Base-by-base conservation (phyloP, 352 stramenopile species). In the Blastocystis sp. region DNA sequence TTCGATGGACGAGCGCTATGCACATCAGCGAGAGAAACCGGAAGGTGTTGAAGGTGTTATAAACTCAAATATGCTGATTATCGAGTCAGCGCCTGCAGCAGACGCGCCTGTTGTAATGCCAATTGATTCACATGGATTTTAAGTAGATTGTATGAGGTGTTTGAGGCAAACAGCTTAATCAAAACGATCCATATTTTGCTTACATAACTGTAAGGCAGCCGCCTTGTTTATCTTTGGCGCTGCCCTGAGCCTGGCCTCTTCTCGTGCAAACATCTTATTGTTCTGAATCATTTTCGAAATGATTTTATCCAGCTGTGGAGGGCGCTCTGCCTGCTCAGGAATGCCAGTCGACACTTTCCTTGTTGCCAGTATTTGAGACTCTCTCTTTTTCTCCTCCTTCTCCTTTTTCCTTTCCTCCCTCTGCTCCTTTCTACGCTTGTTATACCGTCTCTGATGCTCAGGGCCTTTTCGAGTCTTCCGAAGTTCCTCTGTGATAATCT, bases 141-240 rank as follows among this genome's bases (percentile, higher is more conserved):
- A 59, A n/a, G 11, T n/a, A n/a, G 13, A 23, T 77, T 34, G 13
- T 23, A 9, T 77, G 9, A 20, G 29, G n/a, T 77, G 66, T 77
- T 77, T 77, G 66, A 56, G 20, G 43, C 23, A 76, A 76, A 76
- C 37, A 76, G 66, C n/a, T 13, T 15, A 76, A 80, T 80, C 70
- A 41, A 80, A 80, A 9, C 70, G 70, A 34, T 45, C 55, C 70
- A 80, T 80, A 26, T 80, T 62, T 11, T 64, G 70, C 0, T 53
- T 45, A 64, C 70, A 80, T 5, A 63, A 7, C 7, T 26, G 7
- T 29, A 80, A 23, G 11, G 70, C 70, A n/a, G 53, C 55, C 39
- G 53, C 55, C 5, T 37, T 45, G 54, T 80, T 41, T 13, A 80
- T 80, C 70, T 80, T 80, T 0, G 70, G 70, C 34, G 26, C 39